These are phyloP conservation scores for Mortierella sp. DNA, from an alignment of 371 early-diverging fungal species.

Conservation along the genomic window DNA sequence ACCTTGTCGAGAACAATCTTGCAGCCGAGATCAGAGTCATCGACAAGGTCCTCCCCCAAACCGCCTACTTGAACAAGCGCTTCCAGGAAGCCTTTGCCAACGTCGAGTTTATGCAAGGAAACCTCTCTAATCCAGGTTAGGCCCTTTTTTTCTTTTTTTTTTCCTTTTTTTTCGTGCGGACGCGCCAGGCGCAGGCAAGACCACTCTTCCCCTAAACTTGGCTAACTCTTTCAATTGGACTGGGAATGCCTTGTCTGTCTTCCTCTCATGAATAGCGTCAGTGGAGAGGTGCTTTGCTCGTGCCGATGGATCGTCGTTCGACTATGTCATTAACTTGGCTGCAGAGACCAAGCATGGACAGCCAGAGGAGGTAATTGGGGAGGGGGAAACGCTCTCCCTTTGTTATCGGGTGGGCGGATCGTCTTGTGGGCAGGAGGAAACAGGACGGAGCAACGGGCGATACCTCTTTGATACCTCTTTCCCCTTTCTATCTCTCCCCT, in stretches of 20 bases:
- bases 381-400: no score
- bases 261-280: constrained; percentile 15
- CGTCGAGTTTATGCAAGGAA: constrained; percentile 88
- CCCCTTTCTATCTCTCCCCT: no score
- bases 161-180: background rate
- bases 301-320: constrained; percentile 75
- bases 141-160: background rate
- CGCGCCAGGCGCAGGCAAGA: background rate
- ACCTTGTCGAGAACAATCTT: constrained; percentile 74
- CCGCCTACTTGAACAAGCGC: constrained; percentile 80
- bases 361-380: constrained; percentile 70
- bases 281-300: constrained; percentile 76
- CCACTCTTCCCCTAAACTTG: background rate
- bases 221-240: background rate
- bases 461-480: no score
- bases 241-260: background rate
- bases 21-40: constrained; percentile 80
- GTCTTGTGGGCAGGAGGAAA: no score
- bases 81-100: constrained; percentile 77
- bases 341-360: constrained; percentile 93
- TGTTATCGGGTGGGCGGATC: no score
- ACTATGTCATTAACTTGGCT: constrained; percentile 93
- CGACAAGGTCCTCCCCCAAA: constrained; percentile 91
- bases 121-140: constrained; percentile 79
- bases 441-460: no score